These are phyloP conservation scores for Penicillium psychrofluorescens DNA, from an alignment of 495 filamentous ascomycete genomes.

Conservation along the genomic window DNA sequence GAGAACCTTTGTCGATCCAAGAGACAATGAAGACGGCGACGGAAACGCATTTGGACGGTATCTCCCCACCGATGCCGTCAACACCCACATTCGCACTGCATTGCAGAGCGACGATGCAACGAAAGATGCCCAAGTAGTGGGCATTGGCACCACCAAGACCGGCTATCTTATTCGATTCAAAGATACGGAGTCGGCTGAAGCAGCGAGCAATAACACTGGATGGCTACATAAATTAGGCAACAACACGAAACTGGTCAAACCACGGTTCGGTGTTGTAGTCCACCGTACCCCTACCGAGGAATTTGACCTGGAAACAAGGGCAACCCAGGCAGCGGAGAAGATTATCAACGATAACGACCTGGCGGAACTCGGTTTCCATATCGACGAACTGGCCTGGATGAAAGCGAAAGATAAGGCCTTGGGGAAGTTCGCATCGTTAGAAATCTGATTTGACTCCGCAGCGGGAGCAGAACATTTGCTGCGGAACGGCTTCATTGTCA, in stretches of 20 bases:
- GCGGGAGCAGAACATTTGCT: slow-evolving; percentile 15
- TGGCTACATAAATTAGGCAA: slow-evolving; percentile 10
- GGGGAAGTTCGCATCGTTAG: slow-evolving; percentile 11
- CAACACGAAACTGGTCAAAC: slow-evolving; percentile 14
- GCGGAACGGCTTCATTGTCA: slow-evolving; percentile 14
- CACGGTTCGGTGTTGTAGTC: slow-evolving; percentile 12
- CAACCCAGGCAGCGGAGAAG: slow-evolving; percentile 8
- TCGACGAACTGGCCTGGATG: slow-evolving; percentile 16
- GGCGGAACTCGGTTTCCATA: slow-evolving; percentile 6
- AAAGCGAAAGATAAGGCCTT: slow-evolving; percentile 14
- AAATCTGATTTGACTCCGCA: slow-evolving; percentile 16
- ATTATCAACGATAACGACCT: slow-evolving; percentile 20
- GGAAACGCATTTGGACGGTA: slow-evolving; percentile 14
- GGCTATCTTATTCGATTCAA: slow-evolving; percentile 18
- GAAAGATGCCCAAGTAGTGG: slow-evolving; percentile 8
- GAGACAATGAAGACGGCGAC: slow-evolving; percentile 8
- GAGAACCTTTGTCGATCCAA: slow-evolving; percentile 11
- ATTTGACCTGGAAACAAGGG: slow-evolving; percentile 6
- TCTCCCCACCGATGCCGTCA: slow-evolving; percentile 9
- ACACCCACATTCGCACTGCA: slow-evolving; percentile 10
- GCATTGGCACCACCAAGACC: slow-evolving; percentile 9
- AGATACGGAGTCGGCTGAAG: slow-evolving; percentile 8
- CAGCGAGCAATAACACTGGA: slow-evolving; percentile 9
- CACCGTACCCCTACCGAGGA: slow-evolving; percentile 17
- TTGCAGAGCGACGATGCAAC: slow-evolving; percentile 6